phyloP scores from a whole-genome alignment of 169 alveolate genomes.

The Plasmodium chabaudi region DNA sequence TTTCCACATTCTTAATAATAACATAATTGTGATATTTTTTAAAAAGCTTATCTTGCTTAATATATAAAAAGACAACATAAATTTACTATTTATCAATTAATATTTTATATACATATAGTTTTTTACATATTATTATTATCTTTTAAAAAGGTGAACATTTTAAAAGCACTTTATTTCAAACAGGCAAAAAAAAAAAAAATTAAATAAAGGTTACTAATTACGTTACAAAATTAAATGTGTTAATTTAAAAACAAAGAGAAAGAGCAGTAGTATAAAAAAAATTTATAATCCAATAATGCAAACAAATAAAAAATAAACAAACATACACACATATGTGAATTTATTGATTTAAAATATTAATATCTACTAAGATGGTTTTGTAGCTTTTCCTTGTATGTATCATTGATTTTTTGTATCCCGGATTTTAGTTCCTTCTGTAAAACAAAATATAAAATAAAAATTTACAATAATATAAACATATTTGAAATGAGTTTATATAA shows the following conservation, averaged over 20 bases:
- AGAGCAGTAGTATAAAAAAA: background rate
- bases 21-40: too few relatives aligned
- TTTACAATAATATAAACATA: too few relatives aligned
- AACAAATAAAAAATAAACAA: background rate
- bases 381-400: conserved; percentile 47
- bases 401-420: conserved; percentile 59
- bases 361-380: conserved; percentile 33
- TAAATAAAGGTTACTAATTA: background rate
- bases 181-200: background rate
- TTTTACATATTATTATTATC: too few relatives aligned
- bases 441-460: background rate
- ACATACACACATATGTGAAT: background rate
- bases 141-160: background rate
- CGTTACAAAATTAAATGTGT: background rate
- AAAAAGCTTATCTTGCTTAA: too few relatives aligned
- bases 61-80: too few relatives aligned
- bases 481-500: too few relatives aligned
- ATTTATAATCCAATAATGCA: background rate
- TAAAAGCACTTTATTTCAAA: background rate
- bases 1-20: too few relatives aligned
- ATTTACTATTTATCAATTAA: too few relatives aligned
- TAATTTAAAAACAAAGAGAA: background rate
- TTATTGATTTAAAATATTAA: background rate
- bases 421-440: conserved; percentile 58
- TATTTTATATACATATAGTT: too few relatives aligned